Evolutionary conservation across 2,329 filamentous ascomycete genomes (phyloP).

Genomic region (Canariomyces notabilis): DNA sequence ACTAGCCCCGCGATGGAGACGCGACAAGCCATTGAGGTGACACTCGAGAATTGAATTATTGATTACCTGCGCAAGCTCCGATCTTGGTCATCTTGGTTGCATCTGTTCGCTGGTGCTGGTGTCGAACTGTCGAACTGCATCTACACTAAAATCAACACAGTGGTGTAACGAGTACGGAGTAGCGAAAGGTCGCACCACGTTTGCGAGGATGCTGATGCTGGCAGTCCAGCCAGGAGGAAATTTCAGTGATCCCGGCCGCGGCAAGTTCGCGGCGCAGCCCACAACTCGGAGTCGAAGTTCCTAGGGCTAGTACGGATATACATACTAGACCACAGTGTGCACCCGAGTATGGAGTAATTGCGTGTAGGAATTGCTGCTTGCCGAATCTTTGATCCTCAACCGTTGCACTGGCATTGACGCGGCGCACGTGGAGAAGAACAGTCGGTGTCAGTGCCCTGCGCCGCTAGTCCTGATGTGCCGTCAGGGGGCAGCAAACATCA

Average conservation of each 20-base stretch:
- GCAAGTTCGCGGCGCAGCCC: constrained; percentile 10
- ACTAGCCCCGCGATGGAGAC: constrained; percentile 11
- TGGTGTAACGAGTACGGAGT: too few species aligned
- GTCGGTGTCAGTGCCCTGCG: neutral
- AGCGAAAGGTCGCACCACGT: constrained; percentile 4
- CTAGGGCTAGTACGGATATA: neutral
- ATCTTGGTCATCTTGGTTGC: neutral
- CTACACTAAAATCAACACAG: too few species aligned
- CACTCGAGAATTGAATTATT: constrained; percentile 20
- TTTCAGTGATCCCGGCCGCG: neutral
- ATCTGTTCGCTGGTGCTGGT: neutral
- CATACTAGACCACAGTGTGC: neutral
- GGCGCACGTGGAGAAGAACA: neutral
- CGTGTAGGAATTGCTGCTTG: too few species aligned
- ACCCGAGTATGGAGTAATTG: neutral
- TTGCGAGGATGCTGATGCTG: neutral
- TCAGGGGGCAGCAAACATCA: constrained; percentile 15
- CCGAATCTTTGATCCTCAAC: too few species aligned
- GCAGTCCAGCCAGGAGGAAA: neutral
- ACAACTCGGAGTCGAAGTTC: neutral
- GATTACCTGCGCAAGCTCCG: constrained; percentile 9
- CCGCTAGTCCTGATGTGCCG: neutral
- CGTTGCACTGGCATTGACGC: constrained; percentile 1
- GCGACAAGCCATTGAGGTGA: constrained; percentile 17
- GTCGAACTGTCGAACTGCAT: too few species aligned